Conservation (phyloP, 805 yeast species). For the Barnettozyma siamensis region DNA sequence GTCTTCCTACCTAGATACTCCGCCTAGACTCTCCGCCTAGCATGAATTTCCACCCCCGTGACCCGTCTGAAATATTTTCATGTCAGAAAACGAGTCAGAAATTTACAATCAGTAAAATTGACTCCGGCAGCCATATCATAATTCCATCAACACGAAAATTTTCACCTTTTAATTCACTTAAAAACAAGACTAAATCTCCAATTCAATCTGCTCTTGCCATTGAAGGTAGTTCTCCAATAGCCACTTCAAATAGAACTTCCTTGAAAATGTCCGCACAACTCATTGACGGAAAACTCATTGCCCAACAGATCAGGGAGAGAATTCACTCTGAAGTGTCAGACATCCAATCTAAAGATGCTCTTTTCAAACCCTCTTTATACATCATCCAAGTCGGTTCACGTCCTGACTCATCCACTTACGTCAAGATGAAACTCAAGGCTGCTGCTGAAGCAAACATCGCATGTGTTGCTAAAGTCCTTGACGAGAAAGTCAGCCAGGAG, state of each 20-base stretch:
- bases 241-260: too few relatives aligned
- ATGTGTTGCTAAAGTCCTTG: slow-evolving; percentile 55
- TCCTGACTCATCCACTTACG: slow-evolving; percentile 78
- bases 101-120: too few relatives aligned
- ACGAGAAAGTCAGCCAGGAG: slow-evolving; percentile 49
- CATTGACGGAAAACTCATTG: slow-evolving; percentile 58
- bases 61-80: too few relatives aligned
- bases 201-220: too few relatives aligned
- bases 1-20: too few relatives aligned
- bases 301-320: slow-evolving; percentile 43
- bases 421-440: slow-evolving; percentile 73
- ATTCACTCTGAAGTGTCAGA: slow-evolving; percentile 45
- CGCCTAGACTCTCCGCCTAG: neutral
- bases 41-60: too few relatives aligned
- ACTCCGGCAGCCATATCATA: too few relatives aligned
- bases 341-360: slow-evolving; percentile 35
- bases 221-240: too few relatives aligned
- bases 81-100: too few relatives aligned
- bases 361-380: slow-evolving; percentile 70
- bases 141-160: too few relatives aligned
- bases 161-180: too few relatives aligned
- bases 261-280: slow-evolving; percentile 22
- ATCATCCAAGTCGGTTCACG: slow-evolving; percentile 78
- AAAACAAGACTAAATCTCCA: too few relatives aligned
- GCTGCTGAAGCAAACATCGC: slow-evolving; percentile 63